phyloP scores from a whole-genome alignment of 345 rosid species.

The Orychophragmus violaceus region DNA sequence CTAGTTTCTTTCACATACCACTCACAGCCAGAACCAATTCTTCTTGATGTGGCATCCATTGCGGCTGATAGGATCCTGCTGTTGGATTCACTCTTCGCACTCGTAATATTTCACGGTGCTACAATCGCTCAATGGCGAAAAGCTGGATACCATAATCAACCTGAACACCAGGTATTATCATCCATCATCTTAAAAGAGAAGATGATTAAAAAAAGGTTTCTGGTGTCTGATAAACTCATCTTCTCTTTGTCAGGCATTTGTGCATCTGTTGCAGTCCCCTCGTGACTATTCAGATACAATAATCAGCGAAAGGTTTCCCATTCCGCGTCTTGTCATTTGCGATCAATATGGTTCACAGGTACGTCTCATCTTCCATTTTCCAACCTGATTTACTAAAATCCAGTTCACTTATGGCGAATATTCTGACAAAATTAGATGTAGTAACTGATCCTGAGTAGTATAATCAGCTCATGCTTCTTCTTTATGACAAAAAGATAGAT shows the following conservation, averaged over 20 bases:
- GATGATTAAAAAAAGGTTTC: background rate
- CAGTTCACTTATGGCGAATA: too few species aligned
- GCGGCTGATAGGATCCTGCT: constrained; percentile 82
- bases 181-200: too few species aligned
- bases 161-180: constrained; percentile 70
- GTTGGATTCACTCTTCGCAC: constrained; percentile 74
- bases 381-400: too few species aligned
- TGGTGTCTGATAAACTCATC: background rate
- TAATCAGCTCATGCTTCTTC: too few species aligned
- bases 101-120: too few species aligned
- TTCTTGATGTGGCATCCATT: constrained; percentile 82
- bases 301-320: constrained; percentile 81
- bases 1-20: constrained; percentile 87
- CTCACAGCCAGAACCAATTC: constrained; percentile 74
- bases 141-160: constrained; percentile 81
- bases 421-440: too few species aligned
- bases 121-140: constrained; percentile 97
- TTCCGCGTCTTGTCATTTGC: constrained; percentile 80
- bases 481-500: too few species aligned
- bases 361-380: too few species aligned
- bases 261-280: constrained; percentile 71
- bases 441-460: too few species aligned
- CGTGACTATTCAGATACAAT: constrained; percentile 49
- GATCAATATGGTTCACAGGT: constrained; percentile 99
- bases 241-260: constrained; percentile 55